Conservation (phyloP, 805 yeast species). For the Nakazawaea pomicola region DNA sequence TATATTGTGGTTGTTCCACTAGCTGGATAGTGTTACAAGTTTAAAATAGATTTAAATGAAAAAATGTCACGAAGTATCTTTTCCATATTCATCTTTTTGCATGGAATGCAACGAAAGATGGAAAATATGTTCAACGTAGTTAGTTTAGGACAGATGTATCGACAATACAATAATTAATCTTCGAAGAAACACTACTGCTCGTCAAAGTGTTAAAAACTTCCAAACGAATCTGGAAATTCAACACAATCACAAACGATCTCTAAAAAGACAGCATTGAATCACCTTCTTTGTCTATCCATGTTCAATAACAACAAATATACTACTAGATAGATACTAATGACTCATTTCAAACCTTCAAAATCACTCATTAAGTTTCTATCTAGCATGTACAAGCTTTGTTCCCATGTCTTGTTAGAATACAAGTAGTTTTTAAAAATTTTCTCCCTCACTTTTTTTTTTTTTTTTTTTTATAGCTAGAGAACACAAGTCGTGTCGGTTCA, state of each 20-base stretch:
- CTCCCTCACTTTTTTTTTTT: too few species aligned
- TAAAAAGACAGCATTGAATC: conserved; percentile 4
- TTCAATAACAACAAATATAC: not conserved
- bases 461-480: too few species aligned
- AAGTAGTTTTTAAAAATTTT: too few species aligned
- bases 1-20: conserved; percentile 66
- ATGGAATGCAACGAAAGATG: conserved; percentile 49
- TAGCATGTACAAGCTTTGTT: not conserved
- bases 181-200: not conserved
- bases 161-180: conserved; percentile 22
- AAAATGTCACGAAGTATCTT: conserved; percentile 70
- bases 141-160: conserved; percentile 64
- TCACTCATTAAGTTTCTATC: not conserved
- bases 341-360: not conserved
- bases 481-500: too few species aligned
- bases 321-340: too few species aligned
- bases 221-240: not conserved
- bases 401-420: too few species aligned
- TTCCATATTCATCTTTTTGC: conserved; percentile 65
- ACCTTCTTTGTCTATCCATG: conserved; percentile 12
- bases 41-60: conserved; percentile 6
- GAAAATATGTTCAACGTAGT: conserved; percentile 77
- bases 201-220: not conserved
- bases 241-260: not conserved
- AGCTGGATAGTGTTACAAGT: conserved; percentile 47